phyloP scores from a whole-genome alignment of 2,329 filamentous ascomycete species.

The Colletotrichum truncatum region DNA sequence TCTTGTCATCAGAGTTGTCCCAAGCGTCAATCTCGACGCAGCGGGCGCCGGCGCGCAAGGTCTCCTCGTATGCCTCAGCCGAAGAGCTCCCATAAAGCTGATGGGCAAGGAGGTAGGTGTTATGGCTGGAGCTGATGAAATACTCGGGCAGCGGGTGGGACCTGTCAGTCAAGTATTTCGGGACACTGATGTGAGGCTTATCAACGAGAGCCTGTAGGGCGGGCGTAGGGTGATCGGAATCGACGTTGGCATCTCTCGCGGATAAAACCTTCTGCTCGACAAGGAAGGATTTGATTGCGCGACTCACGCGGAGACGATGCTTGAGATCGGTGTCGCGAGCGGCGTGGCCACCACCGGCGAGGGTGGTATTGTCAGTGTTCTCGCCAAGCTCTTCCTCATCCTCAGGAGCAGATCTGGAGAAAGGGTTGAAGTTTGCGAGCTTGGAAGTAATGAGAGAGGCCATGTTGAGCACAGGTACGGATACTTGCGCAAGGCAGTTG shows the following conservation, averaged over 20 bases:
- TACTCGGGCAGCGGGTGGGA: conserved; percentile 73
- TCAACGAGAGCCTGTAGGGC: conserved; percentile 62
- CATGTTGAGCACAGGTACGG: not conserved
- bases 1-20: conserved; percentile 68
- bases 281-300: conserved; percentile 64
- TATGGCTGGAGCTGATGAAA: conserved; percentile 78
- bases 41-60: conserved; percentile 69
- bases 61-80: conserved; percentile 70
- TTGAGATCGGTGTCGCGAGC: conserved; percentile 58
- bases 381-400: conserved; percentile 63
- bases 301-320: conserved; percentile 66
- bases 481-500: not conserved
- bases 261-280: conserved; percentile 60
- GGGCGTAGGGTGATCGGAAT: conserved; percentile 49
- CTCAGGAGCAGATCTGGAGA: conserved; percentile 38
- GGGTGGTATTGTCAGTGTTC: conserved; percentile 55
- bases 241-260: conserved; percentile 54
- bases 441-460: conserved; percentile 25
- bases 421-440: conserved; percentile 49
- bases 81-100: conserved; percentile 73
- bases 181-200: conserved; percentile 66
- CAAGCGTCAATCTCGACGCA: conserved; percentile 81
- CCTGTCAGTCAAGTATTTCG: conserved; percentile 62
- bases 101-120: conserved; percentile 76
- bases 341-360: conserved; percentile 69